phyloP scores from a whole-genome alignment of 1,284 basidiomycete genomes.

The Apiotrichum brassicae region DNA sequence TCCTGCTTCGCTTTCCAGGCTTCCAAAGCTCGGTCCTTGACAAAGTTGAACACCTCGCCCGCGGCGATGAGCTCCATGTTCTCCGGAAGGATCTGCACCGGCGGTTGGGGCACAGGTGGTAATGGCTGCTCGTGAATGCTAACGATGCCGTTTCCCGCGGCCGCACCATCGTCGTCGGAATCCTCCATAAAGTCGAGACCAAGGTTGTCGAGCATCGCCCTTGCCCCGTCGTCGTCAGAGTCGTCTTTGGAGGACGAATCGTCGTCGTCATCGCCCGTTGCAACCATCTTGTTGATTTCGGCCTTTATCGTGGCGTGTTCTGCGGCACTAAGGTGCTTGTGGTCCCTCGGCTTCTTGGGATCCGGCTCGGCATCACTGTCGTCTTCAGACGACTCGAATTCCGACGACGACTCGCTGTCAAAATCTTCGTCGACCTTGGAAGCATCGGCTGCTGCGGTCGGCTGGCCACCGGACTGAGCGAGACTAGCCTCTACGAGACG shows the following conservation, averaged over 20 bases:
- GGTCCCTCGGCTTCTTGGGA: background rate
- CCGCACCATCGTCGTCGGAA: slow-evolving; percentile 24
- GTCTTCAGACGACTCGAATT: slow-evolving; percentile 25
- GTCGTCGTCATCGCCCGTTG: slow-evolving; percentile 11
- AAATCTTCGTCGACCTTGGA: slow-evolving; percentile 1
- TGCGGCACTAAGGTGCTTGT: slow-evolving; percentile 21
- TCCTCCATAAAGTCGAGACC: slow-evolving; percentile 22
- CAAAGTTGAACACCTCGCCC: slow-evolving; percentile 47
- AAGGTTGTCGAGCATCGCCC: slow-evolving; percentile 10
- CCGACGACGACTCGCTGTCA: slow-evolving; percentile 26
- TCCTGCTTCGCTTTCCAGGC: slow-evolving; percentile 30
- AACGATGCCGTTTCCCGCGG: slow-evolving; percentile 25
- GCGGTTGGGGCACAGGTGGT: slow-evolving; percentile 38
- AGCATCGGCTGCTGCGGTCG: slow-evolving; percentile 4
- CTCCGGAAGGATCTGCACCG: slow-evolving; percentile 36
- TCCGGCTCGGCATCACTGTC: slow-evolving; percentile 7
- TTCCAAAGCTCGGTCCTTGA: slow-evolving; percentile 38
- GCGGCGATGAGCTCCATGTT: slow-evolving; percentile 38
- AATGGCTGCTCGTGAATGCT: slow-evolving; percentile 45
- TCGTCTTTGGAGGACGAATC: slow-evolving; percentile 16
- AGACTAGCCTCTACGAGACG: slow-evolving; percentile 31
- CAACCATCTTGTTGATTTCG: slow-evolving; percentile 23
- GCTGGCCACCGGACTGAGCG: slow-evolving; percentile 2
- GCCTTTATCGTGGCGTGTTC: slow-evolving; percentile 22
- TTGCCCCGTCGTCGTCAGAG: background rate